phyloP scores from a whole-genome alignment of 129 eudicot genomes.

The Chrysanthemum makinoi region DNA sequence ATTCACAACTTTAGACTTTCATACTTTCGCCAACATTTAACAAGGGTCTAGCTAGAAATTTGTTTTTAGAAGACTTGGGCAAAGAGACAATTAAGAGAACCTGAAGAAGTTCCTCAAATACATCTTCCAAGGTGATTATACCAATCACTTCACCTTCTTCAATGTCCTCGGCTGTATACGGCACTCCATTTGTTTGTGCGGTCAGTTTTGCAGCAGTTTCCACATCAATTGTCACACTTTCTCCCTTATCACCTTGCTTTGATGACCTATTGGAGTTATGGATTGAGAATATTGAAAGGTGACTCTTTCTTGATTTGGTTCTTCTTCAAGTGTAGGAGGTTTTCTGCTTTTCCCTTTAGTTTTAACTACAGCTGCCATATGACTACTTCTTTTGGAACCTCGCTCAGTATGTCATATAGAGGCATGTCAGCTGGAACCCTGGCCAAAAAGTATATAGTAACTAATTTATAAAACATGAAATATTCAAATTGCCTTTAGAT shows the following conservation, averaged over 20 bases:
- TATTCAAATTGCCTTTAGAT: background rate
- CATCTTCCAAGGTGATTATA: conserved; percentile 95
- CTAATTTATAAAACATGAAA: background rate
- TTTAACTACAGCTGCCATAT: conserved; percentile 98
- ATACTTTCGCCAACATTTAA: background rate
- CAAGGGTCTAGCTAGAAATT: background rate
- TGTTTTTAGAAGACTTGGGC: background rate
- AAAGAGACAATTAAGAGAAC: conserved; percentile 31
- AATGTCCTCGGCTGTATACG: conserved; percentile 51
- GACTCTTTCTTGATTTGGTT: conserved; percentile 40
- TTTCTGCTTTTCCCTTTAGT: conserved; percentile 46
- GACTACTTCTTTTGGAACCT: conserved; percentile 96
- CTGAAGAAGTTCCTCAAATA: conserved; percentile 98
- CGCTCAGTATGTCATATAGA: conserved; percentile 89
- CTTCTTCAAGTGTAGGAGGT: conserved; percentile 42
- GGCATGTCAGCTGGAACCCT: conserved; percentile 99
- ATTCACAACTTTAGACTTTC: conserved; percentile 6
- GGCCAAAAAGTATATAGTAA: conserved; percentile 13
- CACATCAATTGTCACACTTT: conserved; percentile 59
- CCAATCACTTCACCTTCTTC: conserved; percentile 95
- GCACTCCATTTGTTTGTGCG: conserved; percentile 32
- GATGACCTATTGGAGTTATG: conserved; percentile 35
- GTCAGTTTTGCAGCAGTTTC: conserved; percentile 34
- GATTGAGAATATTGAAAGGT: conserved; percentile 32
- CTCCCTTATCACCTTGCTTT: conserved; percentile 43